These are phyloP conservation scores for Allantophomopsis cytisporea DNA, from an alignment of 2,329 filamentous ascomycete species.

Conservation along the genomic window DNA sequence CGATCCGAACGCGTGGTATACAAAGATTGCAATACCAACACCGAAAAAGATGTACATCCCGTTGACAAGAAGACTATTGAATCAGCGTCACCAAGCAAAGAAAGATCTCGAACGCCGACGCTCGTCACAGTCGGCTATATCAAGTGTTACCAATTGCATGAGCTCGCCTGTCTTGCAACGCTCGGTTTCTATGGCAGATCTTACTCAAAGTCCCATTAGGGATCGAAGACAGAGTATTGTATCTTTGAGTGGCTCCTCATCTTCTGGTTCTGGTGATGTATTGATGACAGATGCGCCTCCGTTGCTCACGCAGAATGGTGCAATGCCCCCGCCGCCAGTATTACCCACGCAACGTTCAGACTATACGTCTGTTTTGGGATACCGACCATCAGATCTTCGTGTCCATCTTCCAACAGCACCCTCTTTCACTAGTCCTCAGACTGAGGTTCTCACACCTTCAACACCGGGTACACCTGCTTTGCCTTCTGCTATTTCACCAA, in stretches of 20 bases:
- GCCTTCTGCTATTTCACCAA: conserved; percentile 24
- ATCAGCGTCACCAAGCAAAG: conserved; percentile 12
- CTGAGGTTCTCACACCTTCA: conserved; percentile 7
- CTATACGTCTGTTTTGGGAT: conserved; percentile 1
- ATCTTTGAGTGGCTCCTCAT: neutral
- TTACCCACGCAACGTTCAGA: conserved; percentile 10
- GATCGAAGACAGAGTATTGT: neutral
- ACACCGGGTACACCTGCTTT: conserved; percentile 18
- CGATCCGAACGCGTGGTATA: conserved; percentile 18
- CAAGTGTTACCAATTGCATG: conserved; percentile 6
- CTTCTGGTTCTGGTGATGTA: conserved; percentile 1
- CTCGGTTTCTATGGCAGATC: neutral
- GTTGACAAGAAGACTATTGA: conserved; percentile 15
- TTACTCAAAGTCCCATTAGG: neutral
- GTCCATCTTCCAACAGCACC: conserved; percentile 45
- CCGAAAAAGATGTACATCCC: conserved; percentile 13
- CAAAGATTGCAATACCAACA: conserved; percentile 3
- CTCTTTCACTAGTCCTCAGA: conserved; percentile 24
- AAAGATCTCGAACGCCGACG: conserved; percentile 5
- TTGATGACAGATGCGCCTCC: conserved; percentile 13
- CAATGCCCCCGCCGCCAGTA: conserved; percentile 17
- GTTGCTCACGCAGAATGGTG: conserved; percentile 6
- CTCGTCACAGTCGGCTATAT: neutral
- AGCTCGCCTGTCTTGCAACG: neutral
- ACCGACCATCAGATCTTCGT: conserved; percentile 12